Evolutionary conservation across 129 eudicot species (phyloP).

Genomic region (Helianthus annuus): DNA sequence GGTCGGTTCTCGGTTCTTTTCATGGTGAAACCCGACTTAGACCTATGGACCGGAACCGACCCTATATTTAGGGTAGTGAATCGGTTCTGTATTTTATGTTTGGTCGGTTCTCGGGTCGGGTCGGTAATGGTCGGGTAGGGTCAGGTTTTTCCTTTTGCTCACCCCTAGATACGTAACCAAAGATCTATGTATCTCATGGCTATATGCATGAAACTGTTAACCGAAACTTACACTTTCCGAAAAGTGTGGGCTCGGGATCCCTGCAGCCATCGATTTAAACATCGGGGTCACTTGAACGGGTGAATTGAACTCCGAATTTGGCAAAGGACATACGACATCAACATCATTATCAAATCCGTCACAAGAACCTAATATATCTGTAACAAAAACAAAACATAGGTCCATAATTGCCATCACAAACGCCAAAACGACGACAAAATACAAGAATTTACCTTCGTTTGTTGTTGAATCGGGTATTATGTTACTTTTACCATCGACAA

Average conservation of each 20-base stretch:
- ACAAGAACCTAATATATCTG: slow-evolving; percentile 41
- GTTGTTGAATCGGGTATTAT: slow-evolving; percentile 26
- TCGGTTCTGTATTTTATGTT: too few relatives aligned
- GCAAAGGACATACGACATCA: slow-evolving; percentile 38
- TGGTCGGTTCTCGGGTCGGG: too few relatives aligned
- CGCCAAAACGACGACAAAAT: neutral
- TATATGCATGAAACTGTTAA: too few relatives aligned
- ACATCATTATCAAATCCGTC: slow-evolving; percentile 26
- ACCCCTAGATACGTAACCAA: too few relatives aligned
- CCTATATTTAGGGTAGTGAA: too few relatives aligned
- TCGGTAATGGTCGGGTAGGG: too few relatives aligned
- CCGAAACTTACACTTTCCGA: slow-evolving; percentile 80
- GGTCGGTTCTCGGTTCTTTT: too few relatives aligned
- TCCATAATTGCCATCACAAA: neutral
- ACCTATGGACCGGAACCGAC: too few relatives aligned
- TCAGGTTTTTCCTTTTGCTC: too few relatives aligned
- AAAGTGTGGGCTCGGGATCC: slow-evolving; percentile 86
- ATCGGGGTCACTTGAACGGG: slow-evolving; percentile 81
- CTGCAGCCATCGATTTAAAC: slow-evolving; percentile 70
- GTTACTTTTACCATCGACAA: slow-evolving; percentile 32
- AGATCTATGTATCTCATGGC: too few relatives aligned
- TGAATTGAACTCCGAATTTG: slow-evolving; percentile 61
- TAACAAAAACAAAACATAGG: slow-evolving; percentile 19
- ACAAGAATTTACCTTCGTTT: slow-evolving; percentile 28
- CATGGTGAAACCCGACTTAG: too few relatives aligned